phyloP scores from a whole-genome alignment of 75 land plant genomes.

The Picea sitchensis region DNA sequence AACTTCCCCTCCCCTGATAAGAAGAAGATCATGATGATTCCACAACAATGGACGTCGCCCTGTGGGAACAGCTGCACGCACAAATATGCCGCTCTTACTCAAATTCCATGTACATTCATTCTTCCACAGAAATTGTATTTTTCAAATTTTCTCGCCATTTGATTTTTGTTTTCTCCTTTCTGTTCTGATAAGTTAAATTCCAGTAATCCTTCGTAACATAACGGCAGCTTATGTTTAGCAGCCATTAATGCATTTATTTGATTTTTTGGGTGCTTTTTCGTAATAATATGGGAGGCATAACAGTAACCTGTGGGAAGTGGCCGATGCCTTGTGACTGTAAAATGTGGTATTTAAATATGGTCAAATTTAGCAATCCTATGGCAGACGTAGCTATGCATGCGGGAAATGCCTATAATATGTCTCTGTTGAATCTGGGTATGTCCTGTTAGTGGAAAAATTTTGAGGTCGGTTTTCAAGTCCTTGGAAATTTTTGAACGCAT shows the following conservation, averaged over 20 bases:
- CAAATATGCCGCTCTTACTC: slow-evolving; percentile 50
- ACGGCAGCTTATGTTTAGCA: background rate
- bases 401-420: no score
- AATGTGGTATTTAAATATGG: no score
- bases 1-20: no score
- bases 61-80: slow-evolving; percentile 57
- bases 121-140: no score
- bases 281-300: no score
- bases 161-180: background rate
- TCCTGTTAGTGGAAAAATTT: background rate
- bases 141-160: background rate
- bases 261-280: no score
- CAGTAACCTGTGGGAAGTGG: no score
- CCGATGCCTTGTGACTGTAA: no score
- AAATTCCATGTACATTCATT: slow-evolving; percentile 53
- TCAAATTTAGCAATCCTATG: no score
- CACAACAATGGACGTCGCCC: slow-evolving; percentile 61
- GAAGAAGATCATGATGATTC: slow-evolving; percentile 23
- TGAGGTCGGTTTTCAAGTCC: background rate
- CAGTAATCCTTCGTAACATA: background rate
- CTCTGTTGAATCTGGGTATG: no score
- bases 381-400: no score
- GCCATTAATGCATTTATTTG: no score
- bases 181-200: background rate
- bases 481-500: background rate